Percentiles rank a stretch among this genome's conserved stretches.
phyloP scores from a whole-genome alignment of 805 yeast species.

The Spathaspora sp. region DNA sequence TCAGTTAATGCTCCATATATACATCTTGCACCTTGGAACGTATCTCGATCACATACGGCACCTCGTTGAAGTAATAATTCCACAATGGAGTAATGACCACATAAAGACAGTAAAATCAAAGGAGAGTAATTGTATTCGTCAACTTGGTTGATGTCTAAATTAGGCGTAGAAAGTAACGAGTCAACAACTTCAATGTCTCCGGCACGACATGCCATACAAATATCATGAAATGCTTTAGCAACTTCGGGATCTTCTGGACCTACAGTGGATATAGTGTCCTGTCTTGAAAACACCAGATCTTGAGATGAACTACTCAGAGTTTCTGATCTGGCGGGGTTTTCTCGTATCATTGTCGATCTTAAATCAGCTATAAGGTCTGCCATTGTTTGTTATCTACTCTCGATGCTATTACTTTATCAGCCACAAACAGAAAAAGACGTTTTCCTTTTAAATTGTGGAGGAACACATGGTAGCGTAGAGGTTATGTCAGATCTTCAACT shows the following conservation, averaged over 20 bases:
- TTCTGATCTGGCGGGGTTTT: neutral
- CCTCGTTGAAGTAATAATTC: slow-evolving; percentile 56
- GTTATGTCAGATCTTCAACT: too few species aligned
- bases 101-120: slow-evolving; percentile 64
- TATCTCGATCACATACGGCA: slow-evolving; percentile 74
- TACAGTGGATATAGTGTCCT: neutral
- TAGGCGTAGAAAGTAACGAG: slow-evolving; percentile 43
- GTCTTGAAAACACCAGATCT: neutral
- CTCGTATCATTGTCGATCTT: neutral
- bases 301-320: neutral
- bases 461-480: too few species aligned
- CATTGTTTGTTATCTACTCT: neutral
- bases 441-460: too few species aligned
- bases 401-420: too few species aligned
- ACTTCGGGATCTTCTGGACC: slow-evolving; percentile 2
- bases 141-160: slow-evolving; percentile 42
- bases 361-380: neutral
- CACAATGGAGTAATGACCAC: slow-evolving; percentile 73
- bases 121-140: slow-evolving; percentile 80
- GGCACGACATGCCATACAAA: slow-evolving; percentile 62
- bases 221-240: slow-evolving; percentile 34
- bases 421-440: neutral
- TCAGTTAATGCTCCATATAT: slow-evolving; percentile 76
- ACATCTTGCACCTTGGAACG: slow-evolving; percentile 75
- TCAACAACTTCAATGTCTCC: slow-evolving; percentile 70